Conservation (phyloP, 2,329 filamentous ascomycete species). For the Penicillium verrucosum region DNA sequence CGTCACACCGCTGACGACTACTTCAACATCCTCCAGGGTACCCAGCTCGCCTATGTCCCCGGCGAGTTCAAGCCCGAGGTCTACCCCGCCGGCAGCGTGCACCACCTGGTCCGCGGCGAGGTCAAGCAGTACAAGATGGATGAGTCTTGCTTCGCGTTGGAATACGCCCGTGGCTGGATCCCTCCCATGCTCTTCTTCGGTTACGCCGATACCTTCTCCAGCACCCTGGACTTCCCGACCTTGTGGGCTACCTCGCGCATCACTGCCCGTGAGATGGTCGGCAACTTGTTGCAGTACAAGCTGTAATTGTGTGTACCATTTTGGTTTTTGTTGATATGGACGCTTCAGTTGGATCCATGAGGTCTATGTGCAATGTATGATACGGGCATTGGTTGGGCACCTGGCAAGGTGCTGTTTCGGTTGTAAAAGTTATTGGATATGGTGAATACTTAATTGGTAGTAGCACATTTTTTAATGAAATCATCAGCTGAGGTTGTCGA, state of each 20-base stretch:
- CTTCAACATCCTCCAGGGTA: slow-evolving; percentile 73
- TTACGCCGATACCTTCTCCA: slow-evolving; percentile 74
- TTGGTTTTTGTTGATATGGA: background rate
- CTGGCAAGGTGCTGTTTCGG: background rate
- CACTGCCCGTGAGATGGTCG: slow-evolving; percentile 72
- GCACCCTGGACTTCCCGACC: slow-evolving; percentile 81
- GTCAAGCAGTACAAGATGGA: slow-evolving; percentile 67
- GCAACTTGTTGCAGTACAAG: slow-evolving; percentile 69
- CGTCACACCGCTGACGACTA: slow-evolving; percentile 92
- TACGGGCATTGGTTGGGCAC: background rate
- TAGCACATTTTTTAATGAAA: background rate
- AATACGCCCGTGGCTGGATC: slow-evolving; percentile 68
- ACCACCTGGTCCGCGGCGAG: slow-evolving; percentile 56
- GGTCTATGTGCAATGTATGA: slow-evolving; percentile 8
- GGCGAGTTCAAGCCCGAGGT: slow-evolving; percentile 38
- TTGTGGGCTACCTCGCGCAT: slow-evolving; percentile 73
- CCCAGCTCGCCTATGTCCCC: slow-evolving; percentile 40
- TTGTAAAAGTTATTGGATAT: background rate
- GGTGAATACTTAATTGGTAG: background rate
- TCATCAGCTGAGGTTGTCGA: background rate
- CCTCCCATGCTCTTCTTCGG: slow-evolving; percentile 90
- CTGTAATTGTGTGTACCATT: slow-evolving; percentile 48
- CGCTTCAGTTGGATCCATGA: background rate
- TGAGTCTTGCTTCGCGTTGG: slow-evolving; percentile 38
- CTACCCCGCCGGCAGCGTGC: slow-evolving; percentile 39